phyloP scores from a whole-genome alignment of 805 yeast genomes.

The Hemisphaericaspora nanyangensis region DNA sequence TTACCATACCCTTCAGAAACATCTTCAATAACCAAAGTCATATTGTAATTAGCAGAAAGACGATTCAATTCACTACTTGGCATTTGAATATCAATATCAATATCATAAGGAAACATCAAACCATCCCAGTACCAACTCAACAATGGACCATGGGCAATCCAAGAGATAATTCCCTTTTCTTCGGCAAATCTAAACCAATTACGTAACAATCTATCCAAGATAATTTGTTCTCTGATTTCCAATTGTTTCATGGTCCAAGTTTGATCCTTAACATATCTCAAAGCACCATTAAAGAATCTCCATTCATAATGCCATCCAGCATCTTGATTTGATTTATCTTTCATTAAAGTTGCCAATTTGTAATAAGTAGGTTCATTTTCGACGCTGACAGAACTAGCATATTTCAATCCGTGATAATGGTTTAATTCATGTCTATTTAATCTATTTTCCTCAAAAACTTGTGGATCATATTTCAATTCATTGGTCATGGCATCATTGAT shows the following conservation, averaged over 20 bases:
- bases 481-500: slow-evolving; percentile 11
- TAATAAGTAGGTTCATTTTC: slow-evolving; percentile 33
- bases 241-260: slow-evolving; percentile 26
- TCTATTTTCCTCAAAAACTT: slow-evolving; percentile 6
- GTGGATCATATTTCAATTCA: slow-evolving; percentile 10
- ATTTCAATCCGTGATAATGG: slow-evolving; percentile 21
- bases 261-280: slow-evolving; percentile 38
- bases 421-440: slow-evolving; percentile 17
- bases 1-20: slow-evolving; percentile 17
- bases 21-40: slow-evolving; percentile 25
- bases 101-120: slow-evolving; percentile 21
- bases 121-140: slow-evolving; percentile 27
- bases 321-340: slow-evolving; percentile 28
- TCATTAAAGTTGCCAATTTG: slow-evolving; percentile 23
- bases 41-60: slow-evolving; percentile 17
- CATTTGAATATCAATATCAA: slow-evolving; percentile 23
- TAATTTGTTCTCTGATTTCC: slow-evolving; percentile 17
- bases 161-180: slow-evolving; percentile 19
- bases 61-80: slow-evolving; percentile 19
- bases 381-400: slow-evolving; percentile 11
- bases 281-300: slow-evolving; percentile 54
- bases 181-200: slow-evolving; percentile 22
- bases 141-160: slow-evolving; percentile 25
- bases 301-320: slow-evolving; percentile 56
- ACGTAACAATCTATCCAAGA: slow-evolving; percentile 18